Conservation (phyloP, 2,329 filamentous ascomycete genomes). For the Colletotrichum orchidophilum region DNA sequence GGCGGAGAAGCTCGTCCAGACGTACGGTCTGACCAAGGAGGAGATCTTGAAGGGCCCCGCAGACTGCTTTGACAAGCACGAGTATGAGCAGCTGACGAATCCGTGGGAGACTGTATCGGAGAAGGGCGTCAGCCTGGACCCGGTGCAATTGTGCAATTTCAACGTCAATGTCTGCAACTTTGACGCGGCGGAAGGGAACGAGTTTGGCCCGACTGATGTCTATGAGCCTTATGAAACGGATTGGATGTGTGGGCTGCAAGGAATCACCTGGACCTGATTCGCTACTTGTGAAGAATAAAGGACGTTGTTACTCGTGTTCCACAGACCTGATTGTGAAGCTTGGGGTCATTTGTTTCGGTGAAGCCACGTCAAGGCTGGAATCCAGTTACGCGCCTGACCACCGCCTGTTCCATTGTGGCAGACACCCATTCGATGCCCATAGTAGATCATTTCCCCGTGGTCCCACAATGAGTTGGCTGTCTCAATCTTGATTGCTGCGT, state of each 20-base stretch:
- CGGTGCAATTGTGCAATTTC: neutral
- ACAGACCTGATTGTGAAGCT: too few species aligned
- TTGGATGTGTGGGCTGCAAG: neutral
- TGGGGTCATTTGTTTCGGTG: too few species aligned
- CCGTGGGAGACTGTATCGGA: conserved; percentile 2
- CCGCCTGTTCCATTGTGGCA: too few species aligned
- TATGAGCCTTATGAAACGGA: neutral
- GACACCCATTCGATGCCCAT: too few species aligned
- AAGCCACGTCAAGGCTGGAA: too few species aligned
- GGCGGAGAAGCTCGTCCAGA: neutral
- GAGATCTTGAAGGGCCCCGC: neutral
- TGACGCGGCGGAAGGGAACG: neutral
- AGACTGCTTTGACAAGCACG: neutral
- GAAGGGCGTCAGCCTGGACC: neutral
- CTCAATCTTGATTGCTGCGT: conserved; percentile 81
- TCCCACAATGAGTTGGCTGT: conserved; percentile 93
- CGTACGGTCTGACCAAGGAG: conserved; percentile 8
- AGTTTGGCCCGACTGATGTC: neutral
- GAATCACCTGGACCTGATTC: neutral
- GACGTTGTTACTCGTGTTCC: too few species aligned
- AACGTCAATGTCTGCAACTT: conserved; percentile 2
- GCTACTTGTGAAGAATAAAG: too few species aligned
- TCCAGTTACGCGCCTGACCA: too few species aligned
- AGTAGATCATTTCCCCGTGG: conserved; percentile 87
- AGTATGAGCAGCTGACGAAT: conserved; percentile 5